Evolutionary conservation across 2,329 filamentous ascomycete species (phyloP).

Genomic region (Penicillium hordei): DNA sequence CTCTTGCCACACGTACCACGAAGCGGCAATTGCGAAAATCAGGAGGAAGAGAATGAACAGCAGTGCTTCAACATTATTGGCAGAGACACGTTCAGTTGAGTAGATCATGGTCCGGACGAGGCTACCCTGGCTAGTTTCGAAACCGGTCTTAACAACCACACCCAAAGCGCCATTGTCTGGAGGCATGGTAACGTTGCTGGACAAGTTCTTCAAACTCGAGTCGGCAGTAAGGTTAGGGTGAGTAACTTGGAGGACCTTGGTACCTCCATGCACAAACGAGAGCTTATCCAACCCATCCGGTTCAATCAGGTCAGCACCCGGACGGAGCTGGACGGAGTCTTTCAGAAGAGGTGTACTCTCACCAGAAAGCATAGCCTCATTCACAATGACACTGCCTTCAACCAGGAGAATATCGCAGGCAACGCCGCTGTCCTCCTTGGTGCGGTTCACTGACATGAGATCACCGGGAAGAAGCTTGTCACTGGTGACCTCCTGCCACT

Average conservation of each 20-base stretch:
- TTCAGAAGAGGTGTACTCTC: constrained; percentile 97
- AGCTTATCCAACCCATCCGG: constrained; percentile 94
- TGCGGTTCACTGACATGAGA: constrained; percentile 85
- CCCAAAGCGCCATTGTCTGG: constrained; percentile 94
- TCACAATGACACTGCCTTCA: constrained; percentile 94
- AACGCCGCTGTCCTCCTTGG: constrained; percentile 94
- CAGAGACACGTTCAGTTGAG: constrained; percentile 97
- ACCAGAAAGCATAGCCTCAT: constrained; percentile 98
- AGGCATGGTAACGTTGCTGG: constrained; percentile 75
- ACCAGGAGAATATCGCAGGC: constrained; percentile 96
- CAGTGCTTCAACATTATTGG: constrained; percentile 94
- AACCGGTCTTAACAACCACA: constrained; percentile 93
- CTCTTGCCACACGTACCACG: constrained; percentile 99
- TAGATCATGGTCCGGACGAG: constrained; percentile 99
- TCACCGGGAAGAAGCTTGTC: constrained; percentile 93
- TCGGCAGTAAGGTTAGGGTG: constrained; percentile 74
- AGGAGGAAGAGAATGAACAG: constrained; percentile 96
- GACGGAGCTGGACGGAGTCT: constrained; percentile 89
- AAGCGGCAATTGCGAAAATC: constrained; percentile 93
- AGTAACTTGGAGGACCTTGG: constrained; percentile 93
- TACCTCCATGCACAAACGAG: constrained; percentile 92
- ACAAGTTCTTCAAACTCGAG: constrained; percentile 63
- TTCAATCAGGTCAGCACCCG: constrained; percentile 75
- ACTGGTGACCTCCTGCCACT: constrained; percentile 85
- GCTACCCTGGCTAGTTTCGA: constrained; percentile 97